Conservation (phyloP, 2,329 filamentous ascomycete species). For the Ilyonectria mors-panacis region DNA sequence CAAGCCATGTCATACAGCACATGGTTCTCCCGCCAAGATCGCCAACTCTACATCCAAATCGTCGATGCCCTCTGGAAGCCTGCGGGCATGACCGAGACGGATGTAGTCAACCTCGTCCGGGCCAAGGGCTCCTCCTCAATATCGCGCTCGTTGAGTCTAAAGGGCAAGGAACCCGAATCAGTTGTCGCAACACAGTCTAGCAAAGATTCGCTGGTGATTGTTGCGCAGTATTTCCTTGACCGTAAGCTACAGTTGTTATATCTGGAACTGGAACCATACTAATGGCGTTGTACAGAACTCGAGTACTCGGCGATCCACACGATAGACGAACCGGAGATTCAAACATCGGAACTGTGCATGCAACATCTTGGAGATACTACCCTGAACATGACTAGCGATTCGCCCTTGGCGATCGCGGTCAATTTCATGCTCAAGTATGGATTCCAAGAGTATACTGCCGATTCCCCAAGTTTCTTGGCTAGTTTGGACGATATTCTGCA, state of each 20-base stretch:
- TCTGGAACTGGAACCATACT: background rate
- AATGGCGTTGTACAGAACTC: conserved; percentile 57
- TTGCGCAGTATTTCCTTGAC: conserved; percentile 66
- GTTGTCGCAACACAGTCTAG: conserved; percentile 49
- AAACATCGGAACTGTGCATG: conserved; percentile 59
- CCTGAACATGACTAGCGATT: conserved; percentile 44
- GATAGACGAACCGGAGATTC: conserved; percentile 48
- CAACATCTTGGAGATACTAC: conserved; percentile 57
- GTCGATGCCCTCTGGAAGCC: conserved; percentile 66
- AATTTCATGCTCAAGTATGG: conserved; percentile 56
- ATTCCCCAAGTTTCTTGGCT: conserved; percentile 49
- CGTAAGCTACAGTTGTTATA: conserved; percentile 52
- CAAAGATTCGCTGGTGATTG: conserved; percentile 57
- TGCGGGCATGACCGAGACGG: conserved; percentile 47
- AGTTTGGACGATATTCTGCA: conserved; percentile 55
- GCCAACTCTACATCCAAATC: conserved; percentile 59
- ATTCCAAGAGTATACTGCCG: conserved; percentile 51
- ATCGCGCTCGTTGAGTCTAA: conserved; percentile 49
- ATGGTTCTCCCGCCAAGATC: conserved; percentile 56
- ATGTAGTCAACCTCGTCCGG: conserved; percentile 49
- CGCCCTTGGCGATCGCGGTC: conserved; percentile 55
- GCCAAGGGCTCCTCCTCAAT: conserved; percentile 33
- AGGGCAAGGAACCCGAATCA: conserved; percentile 60
- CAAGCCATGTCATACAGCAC: conserved; percentile 63
- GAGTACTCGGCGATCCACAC: conserved; percentile 60